Evolutionary conservation across 2,329 filamentous ascomycete species (phyloP).

Genomic region (Ceratocystis diversiconidia): DNA sequence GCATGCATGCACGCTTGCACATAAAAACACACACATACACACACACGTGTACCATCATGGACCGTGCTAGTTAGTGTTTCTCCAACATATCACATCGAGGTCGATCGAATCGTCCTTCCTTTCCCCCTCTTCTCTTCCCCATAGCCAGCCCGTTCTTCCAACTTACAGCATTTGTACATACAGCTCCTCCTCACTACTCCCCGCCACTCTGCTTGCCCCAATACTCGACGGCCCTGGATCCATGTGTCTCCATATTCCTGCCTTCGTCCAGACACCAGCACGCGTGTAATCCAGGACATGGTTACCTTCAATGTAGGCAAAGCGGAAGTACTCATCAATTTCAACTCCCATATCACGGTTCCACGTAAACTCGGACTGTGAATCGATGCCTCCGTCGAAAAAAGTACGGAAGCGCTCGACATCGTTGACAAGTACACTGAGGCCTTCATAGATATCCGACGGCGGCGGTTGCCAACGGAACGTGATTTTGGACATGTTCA

Average conservation of each 20-base stretch:
- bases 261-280: constrained; percentile 53
- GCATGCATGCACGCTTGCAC: background rate
- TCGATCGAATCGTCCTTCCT: background rate
- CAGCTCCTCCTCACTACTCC: constrained; percentile 14
- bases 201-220: constrained; percentile 19
- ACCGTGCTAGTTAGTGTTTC: background rate
- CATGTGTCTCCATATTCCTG: constrained; percentile 55
- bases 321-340: constrained; percentile 60
- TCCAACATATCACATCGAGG: too few species aligned
- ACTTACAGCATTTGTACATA: background rate
- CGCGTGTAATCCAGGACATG: constrained; percentile 56
- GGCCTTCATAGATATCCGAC: constrained; percentile 49
- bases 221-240: constrained; percentile 42
- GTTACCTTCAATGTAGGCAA: constrained; percentile 57
- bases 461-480: constrained; percentile 39
- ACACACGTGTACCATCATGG: background rate
- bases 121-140: background rate
- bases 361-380: constrained; percentile 42
- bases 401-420: constrained; percentile 68
- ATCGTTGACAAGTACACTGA: constrained; percentile 72
- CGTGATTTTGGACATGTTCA: constrained; percentile 43
- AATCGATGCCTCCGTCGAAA: constrained; percentile 41
- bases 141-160: background rate
- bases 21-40: background rate
- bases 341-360: constrained; percentile 32